Evolutionary conservation across 176 grass and related monocot species (phyloP), one percentile per base, ranked within the genome.

Genomic region (Oryza glaberrima): DNA sequence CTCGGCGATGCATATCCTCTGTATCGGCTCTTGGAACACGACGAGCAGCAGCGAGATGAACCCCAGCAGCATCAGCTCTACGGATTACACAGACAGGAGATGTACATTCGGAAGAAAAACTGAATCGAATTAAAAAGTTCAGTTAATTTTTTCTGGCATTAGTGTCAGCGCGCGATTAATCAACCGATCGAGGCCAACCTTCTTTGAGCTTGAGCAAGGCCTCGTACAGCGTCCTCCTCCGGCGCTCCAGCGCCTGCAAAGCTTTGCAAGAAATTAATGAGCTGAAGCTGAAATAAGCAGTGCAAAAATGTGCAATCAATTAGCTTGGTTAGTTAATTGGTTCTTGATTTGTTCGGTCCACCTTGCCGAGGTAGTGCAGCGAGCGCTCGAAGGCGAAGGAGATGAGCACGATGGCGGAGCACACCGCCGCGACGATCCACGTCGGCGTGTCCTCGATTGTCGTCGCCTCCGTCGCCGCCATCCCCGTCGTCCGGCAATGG

Each of bases 51-150:
- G 91, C 76, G 94, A 92, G 75, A 96, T 87, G 88, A 96, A 96
- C 38, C 94, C 94, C 45, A 96, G 81, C 91, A 96, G 81, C 94
- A 96, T 96, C 73, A 96, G 79, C 77, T 96, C 94, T 96, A 44
- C 72, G 61, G 14, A 51, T 51, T 0, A 16, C 11, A 16, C 4
- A 52, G 49, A 17, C 48, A 16, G 0, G 35, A 36, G 1, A 15
- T 6, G 15, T 28, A 51, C 49, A 52, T 52, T 52, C 14, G 11
- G 15, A 52, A 52, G 49, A 52, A 51, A 51, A 51, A 52, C 49
- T 5, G 49, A 52, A 52, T 16, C 49, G 1, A 52, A 52, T 5
- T 16, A 16, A 52, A 15, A 3, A 52, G 13, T 5, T 52, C 49
- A 16, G 49, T 52, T 46, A 12, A 46, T 46, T 46, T 44, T 46